phyloP scores from a whole-genome alignment of 441 rosid genomes.

The Populus tomentosa region DNA sequence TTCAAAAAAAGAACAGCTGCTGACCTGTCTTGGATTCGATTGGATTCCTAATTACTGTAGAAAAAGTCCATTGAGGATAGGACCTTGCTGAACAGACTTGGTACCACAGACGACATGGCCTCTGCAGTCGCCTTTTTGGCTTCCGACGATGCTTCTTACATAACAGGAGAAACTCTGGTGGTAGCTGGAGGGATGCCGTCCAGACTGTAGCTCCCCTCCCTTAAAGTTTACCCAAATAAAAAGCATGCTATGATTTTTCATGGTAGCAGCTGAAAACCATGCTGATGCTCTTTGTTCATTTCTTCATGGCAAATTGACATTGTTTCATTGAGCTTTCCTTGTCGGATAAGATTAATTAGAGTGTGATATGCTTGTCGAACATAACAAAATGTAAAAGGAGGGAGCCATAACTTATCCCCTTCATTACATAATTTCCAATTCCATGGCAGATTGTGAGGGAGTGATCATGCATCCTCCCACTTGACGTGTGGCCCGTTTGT shows the following conservation, averaged over 20 bases:
- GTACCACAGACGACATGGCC: slow-evolving; percentile 81
- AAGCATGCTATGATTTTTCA: not conserved
- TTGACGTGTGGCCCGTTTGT: too few species aligned
- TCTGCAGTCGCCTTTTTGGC: slow-evolving; percentile 83
- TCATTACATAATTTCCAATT: too few species aligned
- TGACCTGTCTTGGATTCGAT: not conserved
- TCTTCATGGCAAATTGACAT: not conserved
- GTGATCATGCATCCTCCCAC: too few species aligned
- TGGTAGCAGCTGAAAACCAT: slow-evolving; percentile 23
- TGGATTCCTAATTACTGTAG: slow-evolving; percentile 32
- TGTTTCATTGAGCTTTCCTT: too few species aligned
- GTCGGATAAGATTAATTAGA: too few species aligned
- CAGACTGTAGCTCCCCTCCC: slow-evolving; percentile 39
- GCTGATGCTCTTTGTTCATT: not conserved
- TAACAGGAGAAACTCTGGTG: slow-evolving; percentile 82
- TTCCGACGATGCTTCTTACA: slow-evolving; percentile 77
- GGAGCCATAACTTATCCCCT: too few species aligned
- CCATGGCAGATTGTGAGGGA: too few species aligned
- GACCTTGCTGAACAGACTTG: slow-evolving; percentile 70
- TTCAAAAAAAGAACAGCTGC: not conserved
- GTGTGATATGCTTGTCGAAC: too few species aligned
- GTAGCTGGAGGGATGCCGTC: slow-evolving; percentile 92
- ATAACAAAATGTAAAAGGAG: too few species aligned
- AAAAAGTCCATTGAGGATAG: slow-evolving; percentile 41
- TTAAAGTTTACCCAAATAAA: not conserved